Evolutionary conservation across 2,329 filamentous ascomycete genomes (phyloP), one percentile per base, ranked within the genome.

Genomic region (Aspergillus fumigatus): DNA sequence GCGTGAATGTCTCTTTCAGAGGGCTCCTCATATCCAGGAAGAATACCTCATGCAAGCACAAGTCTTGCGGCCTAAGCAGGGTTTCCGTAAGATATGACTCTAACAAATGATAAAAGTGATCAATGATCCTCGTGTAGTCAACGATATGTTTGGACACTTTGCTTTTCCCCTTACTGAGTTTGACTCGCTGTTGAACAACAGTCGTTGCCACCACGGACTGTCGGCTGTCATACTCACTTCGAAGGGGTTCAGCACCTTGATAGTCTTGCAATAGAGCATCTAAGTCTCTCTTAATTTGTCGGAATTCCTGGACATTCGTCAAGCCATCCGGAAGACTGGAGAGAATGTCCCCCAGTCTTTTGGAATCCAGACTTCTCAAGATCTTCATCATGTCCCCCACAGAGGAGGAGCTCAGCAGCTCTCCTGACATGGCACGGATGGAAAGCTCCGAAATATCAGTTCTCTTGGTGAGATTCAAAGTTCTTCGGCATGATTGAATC

Each of bases 171-270:
- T 82, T 84, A 69, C 79, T 83, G 23, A 86, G 72, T 52, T 81
- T 78, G 21, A 86, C 80, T 60, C 84, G 83, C 61, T 85, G 81
- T 19, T 83, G 80, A 2, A 85, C 78, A n/a, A 86, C 75, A 0
- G 83, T 84, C 3, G 83, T 84, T 55, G 81, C 75, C 5, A 83
- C 69, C 19, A 79, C 80, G 4, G 80, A 78, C 61, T 80, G 79
- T 45, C 88, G 86, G 10, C 88, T 81, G 64, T 87, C 87, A 71
- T 94, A 89, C 69, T 87, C 88, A 74, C 87, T 95, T 59, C 87
- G 85, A 29, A 95, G 79, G 3, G 79, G 73, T 40, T 76, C 77
- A 9, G 79, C 75, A 48, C 76, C 71, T 48, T 79, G 70, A 17
- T 82, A 78, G 47, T 73, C 73, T 35, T 73, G 66, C 23, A 80